Evolutionary conservation across 2,329 filamentous ascomycete species (phyloP).

Genomic region (Neofusicoccum parvum): DNA sequence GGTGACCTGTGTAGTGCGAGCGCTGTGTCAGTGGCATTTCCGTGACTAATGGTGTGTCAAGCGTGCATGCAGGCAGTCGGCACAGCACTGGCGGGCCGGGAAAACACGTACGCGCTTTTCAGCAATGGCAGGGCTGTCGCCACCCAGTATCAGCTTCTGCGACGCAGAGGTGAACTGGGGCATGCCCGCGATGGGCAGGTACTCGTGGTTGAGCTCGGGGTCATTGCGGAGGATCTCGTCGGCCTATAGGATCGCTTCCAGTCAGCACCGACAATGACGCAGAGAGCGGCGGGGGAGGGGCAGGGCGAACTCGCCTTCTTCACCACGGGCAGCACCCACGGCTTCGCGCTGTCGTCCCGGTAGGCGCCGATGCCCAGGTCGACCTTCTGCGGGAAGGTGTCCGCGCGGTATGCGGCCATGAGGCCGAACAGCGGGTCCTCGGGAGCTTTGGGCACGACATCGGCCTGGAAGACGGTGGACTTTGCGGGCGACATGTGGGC

Average conservation of each 20-base stretch:
- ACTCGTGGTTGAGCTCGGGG: constrained; percentile 94
- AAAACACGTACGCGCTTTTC: constrained; percentile 69
- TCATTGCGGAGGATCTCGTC: constrained; percentile 87
- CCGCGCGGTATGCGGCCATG: constrained; percentile 83
- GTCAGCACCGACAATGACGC: constrained; percentile 10
- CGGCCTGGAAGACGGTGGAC: constrained; percentile 71
- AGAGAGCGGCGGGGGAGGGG: neutral
- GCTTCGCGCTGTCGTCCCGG: constrained; percentile 91
- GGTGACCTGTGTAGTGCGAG: constrained; percentile 52
- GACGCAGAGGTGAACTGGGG: constrained; percentile 84
- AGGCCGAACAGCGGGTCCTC: constrained; percentile 95
- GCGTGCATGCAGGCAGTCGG: neutral
- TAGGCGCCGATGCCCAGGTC: constrained; percentile 96
- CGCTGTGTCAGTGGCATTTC: constrained; percentile 16
- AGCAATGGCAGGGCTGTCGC: constrained; percentile 75
- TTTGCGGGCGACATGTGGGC: constrained; percentile 69
- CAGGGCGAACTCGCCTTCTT: constrained; percentile 71
- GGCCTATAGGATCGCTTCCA: constrained; percentile 60
- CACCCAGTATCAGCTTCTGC: constrained; percentile 84
- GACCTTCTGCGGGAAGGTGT: constrained; percentile 77
- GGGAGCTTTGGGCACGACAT: constrained; percentile 82
- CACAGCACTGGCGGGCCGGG: constrained; percentile 4
- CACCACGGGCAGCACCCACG: constrained; percentile 94
- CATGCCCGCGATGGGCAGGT: constrained; percentile 92
- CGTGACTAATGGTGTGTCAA: constrained; percentile 15